Evolutionary conservation across 2,329 filamentous ascomycete species (phyloP), one percentile per base, ranked within the genome.

Genomic region (Exophiala spinifera): DNA sequence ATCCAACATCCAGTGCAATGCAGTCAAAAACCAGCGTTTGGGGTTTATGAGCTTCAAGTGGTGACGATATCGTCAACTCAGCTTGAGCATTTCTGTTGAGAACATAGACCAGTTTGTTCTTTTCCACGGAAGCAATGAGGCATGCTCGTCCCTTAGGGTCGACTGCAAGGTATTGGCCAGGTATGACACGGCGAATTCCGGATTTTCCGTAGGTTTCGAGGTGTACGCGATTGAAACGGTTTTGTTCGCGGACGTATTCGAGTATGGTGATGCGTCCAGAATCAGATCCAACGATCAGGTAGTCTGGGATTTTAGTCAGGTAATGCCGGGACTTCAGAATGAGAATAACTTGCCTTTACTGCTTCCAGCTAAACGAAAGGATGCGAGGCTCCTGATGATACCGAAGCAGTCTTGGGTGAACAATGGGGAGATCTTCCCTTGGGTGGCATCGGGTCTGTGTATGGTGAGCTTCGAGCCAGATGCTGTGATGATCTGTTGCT

Each of bases 21-120:
- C 97, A 79, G 25, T 89, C 88, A 64, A 96, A 89, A 20, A 97
- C 91, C 46, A 99, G 74, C 1, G 92, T 92, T 57, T 92, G 90
- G 11, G 90, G 85, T 71, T 94, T 95, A 73, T 99, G 92, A 1
- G 94, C 95, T 73, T 99, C 95, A 15, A 99, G 80, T 0, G 94
- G 94, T 13, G 94, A 99, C 4, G 94, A 99, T 47, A 99, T 99
- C 37, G 91, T 95, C 65, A 99, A 83, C 71, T 96, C 89, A 15
- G 91, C 91, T 72, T 97, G 90, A 2, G 91, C 83, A 74, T 96
- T 95, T 62, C 95, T 87, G 72, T 97, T 97, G 63, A 99, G 80
- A 66, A 99, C 92, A 74, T 99, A 99, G 63, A 99, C 94, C 53
- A 99, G 87, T 77, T 99, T 99, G 77, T 97, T 99, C 81, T 99